Evolutionary conservation across 345 rosid genomes (phyloP), one percentile per base, ranked within the genome.

Genomic region (Linum usitatissimum): DNA sequence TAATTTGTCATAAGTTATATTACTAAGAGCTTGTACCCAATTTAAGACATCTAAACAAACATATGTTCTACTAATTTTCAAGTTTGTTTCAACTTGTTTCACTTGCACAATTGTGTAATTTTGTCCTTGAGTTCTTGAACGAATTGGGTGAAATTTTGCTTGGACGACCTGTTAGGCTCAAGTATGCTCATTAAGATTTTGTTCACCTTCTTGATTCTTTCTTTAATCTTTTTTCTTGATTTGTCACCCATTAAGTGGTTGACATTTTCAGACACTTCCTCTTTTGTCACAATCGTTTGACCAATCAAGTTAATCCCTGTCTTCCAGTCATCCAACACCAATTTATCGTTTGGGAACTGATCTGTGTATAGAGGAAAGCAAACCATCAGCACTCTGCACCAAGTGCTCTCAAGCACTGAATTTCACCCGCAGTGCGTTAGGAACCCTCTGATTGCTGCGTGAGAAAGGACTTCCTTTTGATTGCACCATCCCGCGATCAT

Each of bases 361-460:
- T 92, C 98, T 0, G 95, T 86, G 70, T 76, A 69, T 62, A 88
- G 65, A 9, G 96, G 98, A 51, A 75, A 80, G 58, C 93, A 82
- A 34, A 92, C 36, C 51, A 92, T 54, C 0, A 95, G 96, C 18
- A 92, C 78, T 15, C 64, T 53, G 14, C 86, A 82, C 96, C 98
- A 88, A 40, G 78, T 66, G 18, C 86, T 78, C 64, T 89, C 98
- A 13, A 83, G 55, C 0, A 79, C 76, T 12, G 96, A 92, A 55
- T 92, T 89, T 92, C 98, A 88, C 4, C 96, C 95, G 55, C 98
- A 85, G 17, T 89, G 98, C 0, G 79, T 89, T 54, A 87, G 68
- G 73, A 92, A 86, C 34, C 91, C 98, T 64, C 96, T 91, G 21
- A 84, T 66, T 0, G 95, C 83, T 0, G 60, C 70, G 57, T 92